These are phyloP conservation scores for Aspergillus phoenicis DNA, from an alignment of 2,329 filamentous ascomycete species.

Conservation along the genomic window DNA sequence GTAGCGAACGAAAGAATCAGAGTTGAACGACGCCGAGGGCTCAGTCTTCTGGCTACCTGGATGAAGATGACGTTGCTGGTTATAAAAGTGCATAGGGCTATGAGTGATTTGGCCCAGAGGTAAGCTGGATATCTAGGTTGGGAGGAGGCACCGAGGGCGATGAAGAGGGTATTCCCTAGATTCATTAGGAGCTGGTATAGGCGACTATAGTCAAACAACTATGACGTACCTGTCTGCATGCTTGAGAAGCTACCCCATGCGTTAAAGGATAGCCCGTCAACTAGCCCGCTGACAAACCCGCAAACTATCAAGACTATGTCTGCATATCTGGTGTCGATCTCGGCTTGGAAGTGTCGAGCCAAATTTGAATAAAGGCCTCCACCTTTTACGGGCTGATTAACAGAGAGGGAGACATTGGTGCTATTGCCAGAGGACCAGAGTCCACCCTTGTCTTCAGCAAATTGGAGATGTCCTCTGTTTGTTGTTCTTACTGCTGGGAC, in stretches of 20 bases:
- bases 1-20: conserved; percentile 44
- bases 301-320: conserved; percentile 38
- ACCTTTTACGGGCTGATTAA: conserved; percentile 18
- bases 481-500: conserved; percentile 13
- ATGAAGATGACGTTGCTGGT: conserved; percentile 45
- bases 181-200: background rate
- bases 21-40: conserved; percentile 40
- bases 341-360: conserved; percentile 23
- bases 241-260: conserved; percentile 47
- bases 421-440: conserved; percentile 28
- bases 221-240: conserved; percentile 45
- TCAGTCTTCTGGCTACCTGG: conserved; percentile 34
- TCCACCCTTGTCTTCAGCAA: conserved; percentile 22
- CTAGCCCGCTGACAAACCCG: conserved; percentile 43
- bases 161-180: conserved; percentile 48
- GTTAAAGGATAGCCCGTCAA: conserved; percentile 46
- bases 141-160: conserved; percentile 45
- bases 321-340: conserved; percentile 29
- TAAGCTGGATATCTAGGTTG: conserved; percentile 44
- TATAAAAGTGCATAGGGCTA: conserved; percentile 43
- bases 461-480: conserved; percentile 15
- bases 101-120: conserved; percentile 48
- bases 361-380: conserved; percentile 18
- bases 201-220: no score
- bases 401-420: conserved; percentile 28